phyloP scores from a whole-genome alignment of 2,329 filamentous ascomycete species.

The Leptographium wingfieldii region DNA sequence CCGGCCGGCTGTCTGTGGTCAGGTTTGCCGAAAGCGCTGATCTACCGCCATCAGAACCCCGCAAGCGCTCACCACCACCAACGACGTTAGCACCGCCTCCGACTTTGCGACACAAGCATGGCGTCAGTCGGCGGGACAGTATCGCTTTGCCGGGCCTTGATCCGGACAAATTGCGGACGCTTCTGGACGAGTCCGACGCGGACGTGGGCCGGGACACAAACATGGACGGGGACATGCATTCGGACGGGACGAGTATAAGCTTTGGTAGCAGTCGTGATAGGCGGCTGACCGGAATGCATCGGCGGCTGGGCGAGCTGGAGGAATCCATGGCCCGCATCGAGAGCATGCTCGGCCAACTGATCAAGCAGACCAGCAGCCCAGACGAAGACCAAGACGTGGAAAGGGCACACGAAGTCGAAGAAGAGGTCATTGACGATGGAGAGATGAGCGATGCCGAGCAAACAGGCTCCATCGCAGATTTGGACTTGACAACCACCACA shows the following conservation, averaged over 20 bases:
- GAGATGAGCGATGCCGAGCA: slow-evolving; percentile 7
- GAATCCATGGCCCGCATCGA: slow-evolving; percentile 28
- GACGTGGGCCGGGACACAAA: background rate
- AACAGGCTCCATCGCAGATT: slow-evolving; percentile 12
- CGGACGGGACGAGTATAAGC: background rate
- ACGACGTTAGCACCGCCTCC: background rate
- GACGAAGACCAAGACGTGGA: background rate
- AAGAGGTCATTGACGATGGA: slow-evolving; percentile 10
- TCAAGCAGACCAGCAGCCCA: slow-evolving; percentile 6
- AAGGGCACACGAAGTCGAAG: background rate
- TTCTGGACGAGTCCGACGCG: slow-evolving; percentile 24
- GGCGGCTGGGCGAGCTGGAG: slow-evolving; percentile 37
- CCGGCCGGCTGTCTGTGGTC: slow-evolving; percentile 2
- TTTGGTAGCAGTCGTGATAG: background rate
- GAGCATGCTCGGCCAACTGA: slow-evolving; percentile 17
- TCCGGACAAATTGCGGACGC: slow-evolving; percentile 34
- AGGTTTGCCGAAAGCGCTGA: slow-evolving; percentile 7
- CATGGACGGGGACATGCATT: background rate
- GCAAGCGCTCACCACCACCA: background rate
- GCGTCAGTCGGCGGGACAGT: slow-evolving; percentile 37
- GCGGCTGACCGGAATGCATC: slow-evolving; percentile 25
- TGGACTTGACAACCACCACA: slow-evolving; percentile 11
- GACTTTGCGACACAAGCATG: slow-evolving; percentile 11
- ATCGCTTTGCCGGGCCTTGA: slow-evolving; percentile 39
- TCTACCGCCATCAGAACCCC: background rate